Conservation (phyloP, 1,139 yeast genomes). For the Nakaseomyces uthaithaninus region DNA sequence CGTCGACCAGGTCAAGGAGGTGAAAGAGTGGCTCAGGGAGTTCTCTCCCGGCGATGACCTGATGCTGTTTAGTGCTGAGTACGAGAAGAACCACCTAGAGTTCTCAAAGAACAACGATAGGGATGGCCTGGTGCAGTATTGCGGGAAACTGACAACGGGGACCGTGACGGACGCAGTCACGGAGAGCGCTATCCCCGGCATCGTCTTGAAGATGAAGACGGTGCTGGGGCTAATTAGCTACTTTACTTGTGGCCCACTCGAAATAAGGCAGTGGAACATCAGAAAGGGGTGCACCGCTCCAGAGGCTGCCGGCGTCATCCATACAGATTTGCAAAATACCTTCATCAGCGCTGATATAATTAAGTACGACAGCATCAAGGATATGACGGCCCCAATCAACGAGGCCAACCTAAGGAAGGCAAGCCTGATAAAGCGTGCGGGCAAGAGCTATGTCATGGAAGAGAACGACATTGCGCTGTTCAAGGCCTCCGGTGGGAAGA, state of each 20-base stretch:
- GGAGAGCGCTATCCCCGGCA: conserved; percentile 36
- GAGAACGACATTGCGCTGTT: conserved; percentile 72
- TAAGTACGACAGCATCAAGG: conserved; percentile 45
- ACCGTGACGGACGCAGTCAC: conserved; percentile 33
- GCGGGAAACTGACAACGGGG: conserved; percentile 20
- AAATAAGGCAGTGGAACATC: conserved; percentile 89
- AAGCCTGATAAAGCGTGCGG: conserved; percentile 51
- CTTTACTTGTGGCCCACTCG: conserved; percentile 86
- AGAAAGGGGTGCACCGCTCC: conserved; percentile 74
- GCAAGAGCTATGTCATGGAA: conserved; percentile 63
- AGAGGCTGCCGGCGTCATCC: conserved; percentile 90
- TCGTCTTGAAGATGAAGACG: conserved; percentile 56
- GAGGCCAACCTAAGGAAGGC: conserved; percentile 35
- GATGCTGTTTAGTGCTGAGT: conserved; percentile 51
- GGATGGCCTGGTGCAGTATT: conserved; percentile 22
- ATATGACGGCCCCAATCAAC: conserved; percentile 32
- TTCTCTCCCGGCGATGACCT: conserved; percentile 50
- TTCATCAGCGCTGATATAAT: conserved; percentile 71
- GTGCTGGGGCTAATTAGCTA: conserved; percentile 69
- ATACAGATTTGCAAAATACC: conserved; percentile 76
- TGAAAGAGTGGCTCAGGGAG: conserved; percentile 46
- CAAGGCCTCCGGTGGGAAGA: conserved; percentile 41
- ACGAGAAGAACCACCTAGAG: conserved; percentile 41
- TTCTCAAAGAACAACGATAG: conserved; percentile 24
- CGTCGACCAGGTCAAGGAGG: conserved; percentile 41